Conservation (phyloP, 73 alveolate genomes). For the Tetrahymena malaccensis region DNA sequence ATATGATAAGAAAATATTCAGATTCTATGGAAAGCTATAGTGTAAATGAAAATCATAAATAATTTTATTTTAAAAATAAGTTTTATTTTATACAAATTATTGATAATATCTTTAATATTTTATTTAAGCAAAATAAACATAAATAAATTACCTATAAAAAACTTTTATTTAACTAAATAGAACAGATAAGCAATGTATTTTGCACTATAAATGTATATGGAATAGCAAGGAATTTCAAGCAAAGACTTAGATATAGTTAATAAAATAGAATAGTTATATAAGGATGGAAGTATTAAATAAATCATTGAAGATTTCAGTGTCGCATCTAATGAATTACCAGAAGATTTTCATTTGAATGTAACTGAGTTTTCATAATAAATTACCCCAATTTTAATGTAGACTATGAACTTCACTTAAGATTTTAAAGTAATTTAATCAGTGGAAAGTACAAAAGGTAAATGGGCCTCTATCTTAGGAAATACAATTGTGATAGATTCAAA, state of each 20-base stretch:
- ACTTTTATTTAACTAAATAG: not conserved
- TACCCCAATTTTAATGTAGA: not conserved
- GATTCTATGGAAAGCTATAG: not conserved
- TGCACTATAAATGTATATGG: not conserved
- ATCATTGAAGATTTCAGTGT: not conserved
- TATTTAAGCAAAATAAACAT: too few relatives aligned
- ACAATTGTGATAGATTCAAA: not conserved
- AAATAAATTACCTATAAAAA: too few relatives aligned
- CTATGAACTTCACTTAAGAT: constrained; percentile 1
- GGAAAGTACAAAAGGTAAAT: constrained; percentile 20
- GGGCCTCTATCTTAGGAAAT: constrained; percentile 12
- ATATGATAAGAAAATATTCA: too few relatives aligned
- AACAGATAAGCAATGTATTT: not conserved
- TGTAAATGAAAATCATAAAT: not conserved
- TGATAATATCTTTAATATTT: too few relatives aligned
- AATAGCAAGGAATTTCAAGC: not conserved
- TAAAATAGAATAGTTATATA: not conserved
- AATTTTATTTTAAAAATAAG: too few relatives aligned
- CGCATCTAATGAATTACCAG: not conserved
- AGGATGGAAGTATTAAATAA: not conserved
- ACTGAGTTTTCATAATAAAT: not conserved
- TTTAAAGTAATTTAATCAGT: not conserved
- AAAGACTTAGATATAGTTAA: not conserved
- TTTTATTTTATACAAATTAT: too few relatives aligned
- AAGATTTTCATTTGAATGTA: not conserved